Percentiles rank a stretch among this genome's conserved stretches.
Evolutionary conservation across 2,329 filamentous ascomycete genomes (phyloP).

Genomic region (Gaeumannomyces tritici): DNA sequence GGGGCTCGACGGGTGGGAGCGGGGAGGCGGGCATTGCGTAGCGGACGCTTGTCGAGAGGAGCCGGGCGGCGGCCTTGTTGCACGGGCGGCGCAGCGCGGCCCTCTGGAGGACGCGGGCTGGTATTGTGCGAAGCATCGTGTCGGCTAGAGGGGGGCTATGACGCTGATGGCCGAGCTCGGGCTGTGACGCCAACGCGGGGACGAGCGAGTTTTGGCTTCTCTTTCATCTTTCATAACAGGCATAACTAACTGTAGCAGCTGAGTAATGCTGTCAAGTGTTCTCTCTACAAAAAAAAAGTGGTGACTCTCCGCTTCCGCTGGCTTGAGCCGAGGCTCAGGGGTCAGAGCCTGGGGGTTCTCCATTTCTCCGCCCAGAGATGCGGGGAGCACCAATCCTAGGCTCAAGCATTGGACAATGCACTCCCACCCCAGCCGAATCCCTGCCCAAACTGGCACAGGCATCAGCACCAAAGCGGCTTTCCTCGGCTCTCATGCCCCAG

Average conservation of each 20-base stretch:
- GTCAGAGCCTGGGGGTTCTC: background rate
- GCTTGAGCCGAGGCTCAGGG: background rate
- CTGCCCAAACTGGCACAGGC: background rate
- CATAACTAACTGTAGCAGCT: background rate
- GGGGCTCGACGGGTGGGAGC: conserved; percentile 44
- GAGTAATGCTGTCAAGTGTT: background rate
- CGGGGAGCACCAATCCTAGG: background rate
- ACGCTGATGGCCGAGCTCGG: background rate
- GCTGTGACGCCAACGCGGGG: background rate
- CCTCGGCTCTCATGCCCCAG: conserved; percentile 8
- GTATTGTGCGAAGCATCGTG: conserved; percentile 14
- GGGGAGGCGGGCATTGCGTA: conserved; percentile 41
- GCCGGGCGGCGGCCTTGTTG: conserved; percentile 8
- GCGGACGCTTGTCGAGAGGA: conserved; percentile 28
- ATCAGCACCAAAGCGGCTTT: conserved; percentile 6
- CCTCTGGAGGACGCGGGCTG: conserved; percentile 12
- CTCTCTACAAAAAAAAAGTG: no score
- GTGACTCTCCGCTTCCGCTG: background rate
- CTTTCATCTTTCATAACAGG: no score
- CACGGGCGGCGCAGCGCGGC: conserved; percentile 6
- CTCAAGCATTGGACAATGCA: background rate
- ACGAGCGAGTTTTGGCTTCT: background rate
- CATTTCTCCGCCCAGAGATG: background rate
- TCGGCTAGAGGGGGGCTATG: no score
- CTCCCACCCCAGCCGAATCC: background rate